Conservation (phyloP, 306 rosid genomes). For the Cucurbita pepo region DNA sequence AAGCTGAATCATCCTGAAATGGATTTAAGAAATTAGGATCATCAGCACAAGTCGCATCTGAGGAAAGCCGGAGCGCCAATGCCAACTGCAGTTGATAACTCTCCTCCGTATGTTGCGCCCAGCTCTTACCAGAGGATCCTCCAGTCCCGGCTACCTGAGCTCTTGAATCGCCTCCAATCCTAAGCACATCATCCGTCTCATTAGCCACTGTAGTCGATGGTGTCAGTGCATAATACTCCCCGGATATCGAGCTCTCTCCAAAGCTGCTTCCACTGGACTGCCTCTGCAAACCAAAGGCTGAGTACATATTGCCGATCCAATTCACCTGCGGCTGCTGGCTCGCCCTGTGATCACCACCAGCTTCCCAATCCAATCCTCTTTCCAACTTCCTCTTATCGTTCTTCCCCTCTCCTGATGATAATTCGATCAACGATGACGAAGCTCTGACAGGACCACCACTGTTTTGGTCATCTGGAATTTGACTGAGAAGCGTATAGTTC, state of each 20-base stretch:
- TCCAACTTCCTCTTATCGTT: constrained; percentile 31
- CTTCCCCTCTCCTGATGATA: constrained; percentile 56
- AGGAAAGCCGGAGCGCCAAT: constrained; percentile 69
- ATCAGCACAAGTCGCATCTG: constrained; percentile 77
- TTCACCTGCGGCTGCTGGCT: constrained; percentile 40
- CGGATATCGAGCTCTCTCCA: constrained; percentile 86
- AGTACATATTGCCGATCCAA: constrained; percentile 61
- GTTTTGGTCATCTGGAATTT: constrained; percentile 59
- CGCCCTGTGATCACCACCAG: constrained; percentile 41
- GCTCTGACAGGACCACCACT: constrained; percentile 17
- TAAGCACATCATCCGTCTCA: constrained; percentile 56
- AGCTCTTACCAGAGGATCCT: constrained; percentile 64
- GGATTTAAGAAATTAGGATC: constrained; percentile 88
- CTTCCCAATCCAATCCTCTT: constrained; percentile 64
- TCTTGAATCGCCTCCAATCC: constrained; percentile 33
- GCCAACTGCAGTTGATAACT: constrained; percentile 93
- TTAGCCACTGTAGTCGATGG: constrained; percentile 41
- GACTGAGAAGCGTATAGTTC: constrained; percentile 70
- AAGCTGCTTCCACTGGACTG: constrained; percentile 97
- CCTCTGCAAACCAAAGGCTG: constrained; percentile 68
- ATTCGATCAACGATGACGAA: constrained; percentile 28
- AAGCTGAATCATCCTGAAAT: constrained; percentile 34
- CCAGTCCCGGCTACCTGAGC: constrained; percentile 21
- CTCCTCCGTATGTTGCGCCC: constrained; percentile 99
- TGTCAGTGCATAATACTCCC: constrained; percentile 72